Evolutionary conservation across 768 basidiomycete genomes (phyloP), one percentile per base, ranked within the genome.

Genomic region (Lentinus brumalis): DNA sequence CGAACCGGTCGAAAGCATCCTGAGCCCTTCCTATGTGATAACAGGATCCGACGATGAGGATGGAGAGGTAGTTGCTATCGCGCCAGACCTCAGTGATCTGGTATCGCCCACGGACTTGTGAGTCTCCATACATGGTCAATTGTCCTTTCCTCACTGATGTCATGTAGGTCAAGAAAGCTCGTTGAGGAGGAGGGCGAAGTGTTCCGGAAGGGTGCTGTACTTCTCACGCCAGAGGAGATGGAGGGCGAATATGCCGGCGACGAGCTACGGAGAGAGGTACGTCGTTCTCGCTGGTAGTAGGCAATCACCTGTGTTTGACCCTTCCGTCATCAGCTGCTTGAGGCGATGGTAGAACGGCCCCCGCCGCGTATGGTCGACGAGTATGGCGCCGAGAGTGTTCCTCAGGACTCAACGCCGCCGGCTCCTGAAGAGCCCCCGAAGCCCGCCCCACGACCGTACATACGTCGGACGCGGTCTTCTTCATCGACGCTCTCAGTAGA

Each of bases 171-270:
- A 29, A 80, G 86, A 64, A 86, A 81, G 53, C 92, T 91, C 88
- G 89, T 96, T 0, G 91, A 87, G 57, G 97, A 98, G 71, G 97
- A 99, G 72, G 94, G 94, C 0, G 96, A 98, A 75, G 90, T 98
- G 42, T 98, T 98, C 78, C 81, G 96, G 44, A 96, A 96, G 70
- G 94, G 95, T 0, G 86, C 83, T 10, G 88, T 88, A 4, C 77
- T 98, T 18, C 78, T 93, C 9, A 87, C 88, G 1, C 86, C 86
- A 8, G 92, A 90, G 66, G 93, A 96, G 73, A 91, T 94, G 85
- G 94, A 95, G 67, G 88, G 86, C 0, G 94, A 94, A 67, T 92
- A 88, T 68, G 91, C 86, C 15, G 92, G 94, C 0, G 96, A 98
- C 70, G 92, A 94, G 44, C 76, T 98, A 57, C 85, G 91, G 64